These are phyloP conservation scores for Staphylotrichum longicolle DNA, from an alignment of 495 filamentous ascomycete genomes.

Conservation along the genomic window DNA sequence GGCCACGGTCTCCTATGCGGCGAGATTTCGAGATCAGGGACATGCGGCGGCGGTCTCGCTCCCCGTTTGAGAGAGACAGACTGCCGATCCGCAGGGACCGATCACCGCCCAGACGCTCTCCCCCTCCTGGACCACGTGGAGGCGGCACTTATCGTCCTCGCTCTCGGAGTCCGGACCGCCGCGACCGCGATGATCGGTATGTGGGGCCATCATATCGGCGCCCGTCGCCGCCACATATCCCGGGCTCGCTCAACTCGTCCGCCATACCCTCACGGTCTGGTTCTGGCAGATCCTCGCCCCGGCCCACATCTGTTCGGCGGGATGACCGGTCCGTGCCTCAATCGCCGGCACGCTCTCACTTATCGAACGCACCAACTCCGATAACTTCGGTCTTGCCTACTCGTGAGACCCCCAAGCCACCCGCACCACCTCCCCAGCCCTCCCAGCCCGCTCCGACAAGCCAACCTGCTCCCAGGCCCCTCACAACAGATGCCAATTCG, in stretches of 20 bases:
- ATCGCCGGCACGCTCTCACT: constrained; percentile 36
- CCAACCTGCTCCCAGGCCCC: constrained; percentile 18
- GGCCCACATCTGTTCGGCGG: constrained; percentile 40
- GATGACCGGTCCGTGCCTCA: constrained; percentile 44
- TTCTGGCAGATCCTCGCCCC: constrained; percentile 45
- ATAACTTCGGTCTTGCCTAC: constrained; percentile 28
- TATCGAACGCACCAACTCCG: constrained; percentile 26
- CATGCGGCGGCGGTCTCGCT: constrained; percentile 45
- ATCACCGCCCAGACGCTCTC: constrained; percentile 41
- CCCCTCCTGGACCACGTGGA: constrained; percentile 34
- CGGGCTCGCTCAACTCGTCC: constrained; percentile 45
- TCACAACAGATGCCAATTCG: constrained; percentile 29
- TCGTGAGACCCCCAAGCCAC: constrained; percentile 32
- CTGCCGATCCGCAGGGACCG: constrained; percentile 34
- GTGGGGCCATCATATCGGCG: constrained; percentile 38
- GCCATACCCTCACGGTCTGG: constrained; percentile 44
- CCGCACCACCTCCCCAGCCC: constrained; percentile 24
- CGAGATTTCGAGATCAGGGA: constrained; percentile 32
- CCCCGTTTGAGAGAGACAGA: constrained; percentile 47
- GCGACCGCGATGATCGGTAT: constrained; percentile 46
- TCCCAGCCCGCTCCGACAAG: constrained; percentile 6
- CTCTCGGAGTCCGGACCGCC: constrained; percentile 45
- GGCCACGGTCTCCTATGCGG: constrained; percentile 29
- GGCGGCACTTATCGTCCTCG: constrained; percentile 43
- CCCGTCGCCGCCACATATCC: constrained; percentile 40